These are phyloP conservation scores for Cephalotrichum gorgonifer DNA, from an alignment of 2,329 filamentous ascomycete species.

Conservation along the genomic window DNA sequence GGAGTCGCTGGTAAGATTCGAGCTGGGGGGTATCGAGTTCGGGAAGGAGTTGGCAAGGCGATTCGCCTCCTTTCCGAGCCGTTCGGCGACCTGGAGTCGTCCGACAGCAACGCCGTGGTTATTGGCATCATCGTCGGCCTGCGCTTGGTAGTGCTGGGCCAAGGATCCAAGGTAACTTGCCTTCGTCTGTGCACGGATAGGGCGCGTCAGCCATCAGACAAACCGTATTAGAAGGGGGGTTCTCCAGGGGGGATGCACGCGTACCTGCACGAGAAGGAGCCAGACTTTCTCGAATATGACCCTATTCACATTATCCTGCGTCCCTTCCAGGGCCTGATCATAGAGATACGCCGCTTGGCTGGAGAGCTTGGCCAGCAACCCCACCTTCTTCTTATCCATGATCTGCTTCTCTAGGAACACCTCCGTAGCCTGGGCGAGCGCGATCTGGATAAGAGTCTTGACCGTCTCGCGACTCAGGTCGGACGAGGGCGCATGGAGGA, in stretches of 20 bases:
- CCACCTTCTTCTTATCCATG: constrained; percentile 83
- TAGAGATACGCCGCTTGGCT: constrained; percentile 87
- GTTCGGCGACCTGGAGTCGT: constrained; percentile 72
- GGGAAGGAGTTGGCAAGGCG: constrained; percentile 73
- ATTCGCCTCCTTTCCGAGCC: constrained; percentile 66
- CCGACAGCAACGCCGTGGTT: constrained; percentile 79
- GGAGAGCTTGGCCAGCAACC: constrained; percentile 82
- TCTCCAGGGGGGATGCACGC: constrained; percentile 12
- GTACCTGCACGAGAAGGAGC: constrained; percentile 70
- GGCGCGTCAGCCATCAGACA: neutral
- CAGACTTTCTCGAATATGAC: constrained; percentile 92
- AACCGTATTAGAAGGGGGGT: neutral
- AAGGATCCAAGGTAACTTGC: constrained; percentile 71
- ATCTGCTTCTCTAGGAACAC: constrained; percentile 97
- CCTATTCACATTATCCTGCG: constrained; percentile 84
- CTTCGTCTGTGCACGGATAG: constrained; percentile 49
- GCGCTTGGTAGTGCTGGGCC: constrained; percentile 86
- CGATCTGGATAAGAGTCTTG: constrained; percentile 85
- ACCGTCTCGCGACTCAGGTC: constrained; percentile 93
- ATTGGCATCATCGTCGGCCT: constrained; percentile 82
- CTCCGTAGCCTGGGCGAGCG: constrained; percentile 92
- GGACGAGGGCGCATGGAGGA: constrained; percentile 91
- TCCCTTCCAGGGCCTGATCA: constrained; percentile 74
- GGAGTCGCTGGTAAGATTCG: constrained; percentile 76
- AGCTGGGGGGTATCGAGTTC: constrained; percentile 63